Conservation (phyloP, 129 eudicot species). For the Deinandra increscens region DNA sequence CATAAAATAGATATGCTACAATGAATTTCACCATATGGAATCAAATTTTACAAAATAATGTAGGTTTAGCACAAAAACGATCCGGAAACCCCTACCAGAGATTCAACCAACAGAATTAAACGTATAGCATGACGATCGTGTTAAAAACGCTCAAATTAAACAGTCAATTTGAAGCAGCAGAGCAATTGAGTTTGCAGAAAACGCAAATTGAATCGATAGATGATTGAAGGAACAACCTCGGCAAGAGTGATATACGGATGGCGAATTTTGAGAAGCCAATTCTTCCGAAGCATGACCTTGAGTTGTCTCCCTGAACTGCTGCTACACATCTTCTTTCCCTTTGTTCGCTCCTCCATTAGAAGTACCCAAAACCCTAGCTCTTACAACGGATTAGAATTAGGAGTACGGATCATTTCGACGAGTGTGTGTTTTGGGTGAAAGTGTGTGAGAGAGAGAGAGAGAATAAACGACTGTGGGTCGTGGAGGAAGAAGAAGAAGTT, state of each 20-base stretch:
- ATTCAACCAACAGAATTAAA: slow-evolving; percentile 9
- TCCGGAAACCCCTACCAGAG: not conserved
- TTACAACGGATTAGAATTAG: slow-evolving; percentile 2
- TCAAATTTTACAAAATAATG: not conserved
- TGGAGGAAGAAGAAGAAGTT: slow-evolving; percentile 24
- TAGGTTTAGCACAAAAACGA: not conserved
- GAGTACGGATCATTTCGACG: slow-evolving; percentile 19
- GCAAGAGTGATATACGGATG: slow-evolving; percentile 85
- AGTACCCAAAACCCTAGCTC: slow-evolving; percentile 23
- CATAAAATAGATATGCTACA: slow-evolving; percentile 11
- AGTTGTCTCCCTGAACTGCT: slow-evolving; percentile 63
- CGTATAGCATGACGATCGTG: not conserved
- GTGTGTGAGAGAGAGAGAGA: slow-evolving; percentile 31
- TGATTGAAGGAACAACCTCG: slow-evolving; percentile 48
- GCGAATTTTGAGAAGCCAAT: slow-evolving; percentile 91
- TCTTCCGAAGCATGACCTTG: slow-evolving; percentile 93
- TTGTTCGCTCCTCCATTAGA: slow-evolving; percentile 35
- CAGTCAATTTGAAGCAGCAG: slow-evolving; percentile 10
- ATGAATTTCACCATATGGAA: not conserved
- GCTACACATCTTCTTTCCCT: slow-evolving; percentile 32
- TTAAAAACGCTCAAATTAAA: slow-evolving; percentile 1
- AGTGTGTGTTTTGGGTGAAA: slow-evolving; percentile 15
- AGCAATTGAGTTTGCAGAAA: slow-evolving; percentile 8
- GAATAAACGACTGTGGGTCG: slow-evolving; percentile 10
- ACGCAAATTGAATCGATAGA: slow-evolving; percentile 1